Conservation (phyloP, 176 grass and related monocot genomes). For the Oryza punctata region DNA sequence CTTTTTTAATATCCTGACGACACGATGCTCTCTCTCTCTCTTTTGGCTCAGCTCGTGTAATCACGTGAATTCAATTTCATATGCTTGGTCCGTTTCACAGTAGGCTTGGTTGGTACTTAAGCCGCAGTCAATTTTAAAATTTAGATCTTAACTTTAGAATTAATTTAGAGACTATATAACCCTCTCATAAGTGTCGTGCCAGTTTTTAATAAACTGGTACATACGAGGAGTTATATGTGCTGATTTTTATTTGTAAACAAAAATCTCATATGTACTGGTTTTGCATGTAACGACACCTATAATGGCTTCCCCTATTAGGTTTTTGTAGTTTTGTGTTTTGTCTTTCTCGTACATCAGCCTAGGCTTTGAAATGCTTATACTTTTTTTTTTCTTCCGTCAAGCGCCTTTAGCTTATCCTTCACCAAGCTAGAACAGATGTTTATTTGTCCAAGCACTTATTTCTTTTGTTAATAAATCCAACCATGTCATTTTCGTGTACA, state of each 20-base stretch:
- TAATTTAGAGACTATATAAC: neutral
- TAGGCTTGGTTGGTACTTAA: no score
- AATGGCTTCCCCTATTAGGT: no score
- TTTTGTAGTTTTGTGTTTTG: neutral
- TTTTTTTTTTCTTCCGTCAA: neutral
- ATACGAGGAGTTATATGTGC: no score
- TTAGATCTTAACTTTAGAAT: neutral
- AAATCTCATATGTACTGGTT: no score
- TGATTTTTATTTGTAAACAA: no score
- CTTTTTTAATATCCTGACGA: neutral
- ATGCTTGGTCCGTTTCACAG: neutral
- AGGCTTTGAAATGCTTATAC: neutral
- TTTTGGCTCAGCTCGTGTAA: neutral
- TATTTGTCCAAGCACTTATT: neutral
- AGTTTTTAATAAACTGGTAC: no score
- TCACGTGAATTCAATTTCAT: neutral
- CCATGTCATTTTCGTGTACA: neutral
- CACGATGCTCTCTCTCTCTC: neutral
- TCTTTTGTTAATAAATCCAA: neutral
- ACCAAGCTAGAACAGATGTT: neutral
- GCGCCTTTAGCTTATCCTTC: neutral
- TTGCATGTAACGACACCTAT: no score
- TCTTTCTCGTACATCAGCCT: neutral
- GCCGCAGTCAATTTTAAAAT: no score
- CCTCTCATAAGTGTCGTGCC: no score